Evolutionary conservation across 2,329 filamentous ascomycete species (phyloP), one percentile per base, ranked within the genome.

Genomic region (Penicillium griseofulvum): DNA sequence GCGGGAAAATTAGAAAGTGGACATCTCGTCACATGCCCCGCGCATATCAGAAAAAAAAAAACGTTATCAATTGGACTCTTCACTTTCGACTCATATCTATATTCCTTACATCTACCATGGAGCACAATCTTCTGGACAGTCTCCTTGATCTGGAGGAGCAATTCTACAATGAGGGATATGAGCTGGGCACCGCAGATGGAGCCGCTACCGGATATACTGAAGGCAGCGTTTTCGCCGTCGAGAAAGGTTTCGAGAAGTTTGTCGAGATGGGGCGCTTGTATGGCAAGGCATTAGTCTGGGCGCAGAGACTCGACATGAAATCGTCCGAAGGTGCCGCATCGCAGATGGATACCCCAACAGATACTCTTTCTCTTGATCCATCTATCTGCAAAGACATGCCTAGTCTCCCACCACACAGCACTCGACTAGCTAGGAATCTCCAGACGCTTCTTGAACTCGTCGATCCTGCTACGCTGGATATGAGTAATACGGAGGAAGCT

Each of bases 161-260:
- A 54, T 96, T 93, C 78, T 96, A 97, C 78, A 79, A 83, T 42
- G 85, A 93, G 73, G 94, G 94, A 56, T 93, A 91, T 77, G 73
- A 80, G 6, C 82, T 90, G 52, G 94, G 94, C 41, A 73, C 85
- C 45, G 76, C 81, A 38, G 93, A 96, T 74, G 94, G 94, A 56
- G 79, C 84, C 38, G 81, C 82, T 56, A 87, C 90, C 31, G 94
- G 94, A 37, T 86, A 87, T 55, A 85, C 90, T 61, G 94, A 99
- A 80, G 94, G 94, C 57, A 89, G 91, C 49, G 84, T 91, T 19
- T 91, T 97, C 69, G 94, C 93, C 0, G 84, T 97, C 39, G 89
- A 95, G 71, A 94, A 92, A 61, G 93, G 92, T 0, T 97, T 94
- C 65, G 90, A 96, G 66, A 97, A 96, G 75, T 97, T 95, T 68